Percentiles rank a stretch among this genome's conserved stretches.
Conservation (phyloP, 2,329 filamentous ascomycete genomes). For the Chalaropsis thielavioides region DNA sequence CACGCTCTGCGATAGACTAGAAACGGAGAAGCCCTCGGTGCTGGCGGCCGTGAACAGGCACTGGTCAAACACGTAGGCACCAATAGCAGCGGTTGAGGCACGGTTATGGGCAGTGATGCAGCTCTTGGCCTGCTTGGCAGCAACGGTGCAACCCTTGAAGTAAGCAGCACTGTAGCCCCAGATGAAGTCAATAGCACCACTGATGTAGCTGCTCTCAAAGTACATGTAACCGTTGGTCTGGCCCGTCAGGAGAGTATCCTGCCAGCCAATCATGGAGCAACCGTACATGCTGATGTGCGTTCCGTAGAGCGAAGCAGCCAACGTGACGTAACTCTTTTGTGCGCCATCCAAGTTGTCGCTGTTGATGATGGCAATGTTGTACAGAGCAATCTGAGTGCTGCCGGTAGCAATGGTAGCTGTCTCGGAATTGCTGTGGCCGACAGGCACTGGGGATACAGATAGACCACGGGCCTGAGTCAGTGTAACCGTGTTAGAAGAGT, state of each 20-base stretch:
- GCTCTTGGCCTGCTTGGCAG: constrained; percentile 24
- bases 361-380: constrained; percentile 44
- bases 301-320: constrained; percentile 19
- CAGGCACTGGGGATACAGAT: constrained; percentile 24
- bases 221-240: constrained; percentile 32
- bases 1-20: constrained; percentile 1
- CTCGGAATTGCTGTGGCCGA: constrained; percentile 34
- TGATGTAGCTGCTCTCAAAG: constrained; percentile 31
- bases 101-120: constrained; percentile 27
- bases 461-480: constrained; percentile 24
- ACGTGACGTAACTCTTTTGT: constrained; percentile 34
- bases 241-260: constrained; percentile 34
- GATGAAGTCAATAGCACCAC: constrained; percentile 34
- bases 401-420: constrained; percentile 33
- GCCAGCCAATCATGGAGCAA: constrained; percentile 32
- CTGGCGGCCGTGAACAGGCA: constrained; percentile 23
- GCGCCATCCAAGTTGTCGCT: constrained; percentile 30
- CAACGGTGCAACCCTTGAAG: constrained; percentile 27
- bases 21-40: constrained; percentile 4
- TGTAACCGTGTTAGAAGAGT: constrained; percentile 43
- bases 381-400: constrained; percentile 40
- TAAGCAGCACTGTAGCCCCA: constrained; percentile 26
- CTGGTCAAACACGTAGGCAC: constrained; percentile 26
- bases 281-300: constrained; percentile 26
- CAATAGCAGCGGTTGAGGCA: constrained; percentile 25